Base-by-base conservation (phyloP, 441 rosid genomes). In the Adansonia rubrostipa region DNA sequence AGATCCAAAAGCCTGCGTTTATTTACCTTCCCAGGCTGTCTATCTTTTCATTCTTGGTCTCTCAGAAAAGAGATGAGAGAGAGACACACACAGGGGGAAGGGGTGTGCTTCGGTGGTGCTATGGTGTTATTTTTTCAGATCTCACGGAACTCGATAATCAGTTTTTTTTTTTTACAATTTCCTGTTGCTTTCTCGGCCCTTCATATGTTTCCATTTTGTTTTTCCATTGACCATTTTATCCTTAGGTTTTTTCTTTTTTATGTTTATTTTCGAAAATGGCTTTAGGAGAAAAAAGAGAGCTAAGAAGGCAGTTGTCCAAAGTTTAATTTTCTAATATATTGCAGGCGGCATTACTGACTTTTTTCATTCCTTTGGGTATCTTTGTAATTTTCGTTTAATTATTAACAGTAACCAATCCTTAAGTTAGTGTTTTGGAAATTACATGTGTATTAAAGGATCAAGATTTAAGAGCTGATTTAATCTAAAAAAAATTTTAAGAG, bases 61-160 rank as follows among this genome's bases (percentile, higher is more conserved):
- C 77, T 56, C 22, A 5, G 33, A 47, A 10, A 13, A 28, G 19
- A 62, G 36, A 33, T 33, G 36, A 33, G 36, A 33, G 36, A 33
- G 36, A 33, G 36, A 33, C 4, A 33, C 0, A 33, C 0, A 33
- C 4, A 33, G 36, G 24, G 51, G 71, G 36, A 33, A 33, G 71
- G n/a, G 68, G 45, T 36, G 15, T 64, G 33, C 33, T 14, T 28
- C 36, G 19, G 54, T n/a, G 62, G 69, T 73, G 65, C 33, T 73
- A 75, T 44, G 80, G 60, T 58, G 74, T 74, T 28, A 33, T 65
- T 72, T 79, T 78, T 81, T 84, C 89, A 88, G 93, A 92, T 93
- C 96, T 93, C 98, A 86, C 92, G 87, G 77, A 90, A 84, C 88
- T 91, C 92, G 91, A 89, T 86, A 85, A 85, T 82, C 80, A 85